A percentile compares a stretch with the other conserved stretches of the same genome.
Evolutionary conservation across 2,329 filamentous ascomycete species (phyloP).

Genomic region (Zasmidium angulare): DNA sequence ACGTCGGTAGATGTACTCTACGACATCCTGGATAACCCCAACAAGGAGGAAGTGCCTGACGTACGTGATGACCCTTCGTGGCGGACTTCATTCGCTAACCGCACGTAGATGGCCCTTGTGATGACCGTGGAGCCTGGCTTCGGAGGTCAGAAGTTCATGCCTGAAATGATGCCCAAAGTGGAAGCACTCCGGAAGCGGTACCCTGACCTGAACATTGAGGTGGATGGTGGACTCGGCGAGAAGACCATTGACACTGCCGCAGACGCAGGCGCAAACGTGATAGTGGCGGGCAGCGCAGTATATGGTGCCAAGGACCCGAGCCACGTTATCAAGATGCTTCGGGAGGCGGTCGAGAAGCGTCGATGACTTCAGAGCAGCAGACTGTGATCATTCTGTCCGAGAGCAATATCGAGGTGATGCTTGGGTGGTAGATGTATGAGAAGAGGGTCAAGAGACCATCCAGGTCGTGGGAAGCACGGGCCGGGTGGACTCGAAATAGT

Average conservation of each 20-base stretch:
- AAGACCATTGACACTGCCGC: slow-evolving; percentile 91
- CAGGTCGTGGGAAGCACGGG: neutral
- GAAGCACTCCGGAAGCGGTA: slow-evolving; percentile 78
- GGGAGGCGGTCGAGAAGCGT: slow-evolving; percentile 72
- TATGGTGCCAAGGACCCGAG: slow-evolving; percentile 88
- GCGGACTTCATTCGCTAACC: neutral
- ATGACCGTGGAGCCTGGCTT: slow-evolving; percentile 99
- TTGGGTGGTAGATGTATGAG: neutral
- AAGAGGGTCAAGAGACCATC: neutral
- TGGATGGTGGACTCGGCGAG: slow-evolving; percentile 87
- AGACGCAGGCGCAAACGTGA: slow-evolving; percentile 94
- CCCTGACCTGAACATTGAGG: slow-evolving; percentile 92
- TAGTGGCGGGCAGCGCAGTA: slow-evolving; percentile 93
- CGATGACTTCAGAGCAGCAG: slow-evolving; percentile 32
- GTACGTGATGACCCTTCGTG: slow-evolving; percentile 56
- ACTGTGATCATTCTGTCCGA: slow-evolving; percentile 25
- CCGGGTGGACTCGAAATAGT: neutral
- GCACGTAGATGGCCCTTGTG: slow-evolving; percentile 83
- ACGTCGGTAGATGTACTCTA: slow-evolving; percentile 89
- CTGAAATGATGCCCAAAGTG: slow-evolving; percentile 91
- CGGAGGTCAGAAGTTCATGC: slow-evolving; percentile 98
- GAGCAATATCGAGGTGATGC: neutral
- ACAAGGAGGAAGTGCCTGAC: slow-evolving; percentile 79
- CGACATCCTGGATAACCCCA: slow-evolving; percentile 75
- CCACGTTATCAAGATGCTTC: slow-evolving; percentile 79